Base-by-base conservation (phyloP, 2,329 filamentous ascomycete species). In the Cercospora sojina region DNA sequence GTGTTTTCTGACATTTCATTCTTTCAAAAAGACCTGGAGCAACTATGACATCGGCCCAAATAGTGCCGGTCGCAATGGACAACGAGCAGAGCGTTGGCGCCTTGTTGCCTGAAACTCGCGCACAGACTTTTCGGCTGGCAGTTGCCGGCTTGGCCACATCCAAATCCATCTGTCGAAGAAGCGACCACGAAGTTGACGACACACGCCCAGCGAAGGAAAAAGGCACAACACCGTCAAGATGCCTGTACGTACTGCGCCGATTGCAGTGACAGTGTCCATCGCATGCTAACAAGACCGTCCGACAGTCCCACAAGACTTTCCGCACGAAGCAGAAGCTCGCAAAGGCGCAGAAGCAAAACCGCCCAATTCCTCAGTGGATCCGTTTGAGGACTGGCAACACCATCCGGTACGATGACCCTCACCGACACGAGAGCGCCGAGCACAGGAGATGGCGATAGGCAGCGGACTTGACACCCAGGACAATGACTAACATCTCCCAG, bases 311-410 rank as follows among this genome's bases (percentile, higher is more conserved):
- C 88, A 99, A 99, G 91, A 92, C 93, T 83, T 99, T 99, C 93
- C 91, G 93, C 84, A 97, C 93, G 86, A 99, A 99, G 93, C 91
- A 96, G 86, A 99, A 99, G 95, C 93, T 99, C 87, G 95, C 95
- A 82, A 97, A 94, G 89, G 95, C 95, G 83, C 94, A 98, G 89
- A 98, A 97, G 90, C 94, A 98, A 88, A 99, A 99, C 91, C 91
- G 95, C 83, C 95, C 95, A 78, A 97, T 99, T 83, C 95, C 95
- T 76, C 95, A 99, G 88, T 99, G 95, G 95, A 98, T 99, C 83
- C 91, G 95, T 83, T 90, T 99, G 81, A 91, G 94, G 83, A 98
- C 95, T 79, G 91, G 90, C 85, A 99, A 99, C 90, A 97, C 93
- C 85, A 97, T 99, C 87, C 91, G 94, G 95, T 99, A 92, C 85